Conservation (phyloP, 192 early-diverging fungal genomes). For the Irineochytrium annulatum region DNA sequence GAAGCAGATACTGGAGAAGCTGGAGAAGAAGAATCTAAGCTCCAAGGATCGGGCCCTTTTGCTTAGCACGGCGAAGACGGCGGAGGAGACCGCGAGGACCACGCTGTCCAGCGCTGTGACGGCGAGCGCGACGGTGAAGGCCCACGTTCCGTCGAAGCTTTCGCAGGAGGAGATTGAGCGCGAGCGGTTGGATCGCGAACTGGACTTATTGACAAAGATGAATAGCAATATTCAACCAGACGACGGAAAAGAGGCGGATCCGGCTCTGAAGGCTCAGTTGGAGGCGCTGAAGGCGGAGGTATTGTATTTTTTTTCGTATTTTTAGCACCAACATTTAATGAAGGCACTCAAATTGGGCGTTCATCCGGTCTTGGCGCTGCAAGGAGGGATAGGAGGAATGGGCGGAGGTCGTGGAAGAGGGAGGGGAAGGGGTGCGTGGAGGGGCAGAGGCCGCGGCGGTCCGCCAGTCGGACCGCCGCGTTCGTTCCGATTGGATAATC, state of each 20-base stretch:
- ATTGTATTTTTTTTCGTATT: constrained; percentile 5
- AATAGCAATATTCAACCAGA: background rate
- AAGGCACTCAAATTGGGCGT: constrained; percentile 39
- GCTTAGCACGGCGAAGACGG: constrained; percentile 29
- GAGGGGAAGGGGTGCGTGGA: too few relatives aligned
- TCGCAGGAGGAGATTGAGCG: constrained; percentile 40
- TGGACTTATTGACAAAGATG: constrained; percentile 39
- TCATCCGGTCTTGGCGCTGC: constrained; percentile 26
- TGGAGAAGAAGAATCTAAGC: constrained; percentile 43
- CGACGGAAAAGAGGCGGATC: constrained; percentile 2
- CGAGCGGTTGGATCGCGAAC: constrained; percentile 47
- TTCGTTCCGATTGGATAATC: constrained; percentile 65
- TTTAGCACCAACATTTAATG: constrained; percentile 4
- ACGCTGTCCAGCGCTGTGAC: constrained; percentile 12
- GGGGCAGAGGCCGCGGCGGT: constrained; percentile 44
- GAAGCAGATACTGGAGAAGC: constrained; percentile 54
- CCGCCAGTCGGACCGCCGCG: constrained; percentile 33
- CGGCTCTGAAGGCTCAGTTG: constrained; percentile 50
- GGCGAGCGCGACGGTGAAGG: constrained; percentile 7
- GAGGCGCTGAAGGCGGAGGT: constrained; percentile 62
- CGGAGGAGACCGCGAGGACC: constrained; percentile 16
- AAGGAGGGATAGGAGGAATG: constrained; percentile 15
- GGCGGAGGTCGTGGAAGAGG: constrained; percentile 49
- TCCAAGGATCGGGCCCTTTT: constrained; percentile 21
- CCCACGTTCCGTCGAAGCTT: constrained; percentile 5